Percentiles rank a stretch among this genome's conserved stretches.
Conservation (phyloP, 768 basidiomycete genomes). For the Psilocybe azurescens region DNA sequence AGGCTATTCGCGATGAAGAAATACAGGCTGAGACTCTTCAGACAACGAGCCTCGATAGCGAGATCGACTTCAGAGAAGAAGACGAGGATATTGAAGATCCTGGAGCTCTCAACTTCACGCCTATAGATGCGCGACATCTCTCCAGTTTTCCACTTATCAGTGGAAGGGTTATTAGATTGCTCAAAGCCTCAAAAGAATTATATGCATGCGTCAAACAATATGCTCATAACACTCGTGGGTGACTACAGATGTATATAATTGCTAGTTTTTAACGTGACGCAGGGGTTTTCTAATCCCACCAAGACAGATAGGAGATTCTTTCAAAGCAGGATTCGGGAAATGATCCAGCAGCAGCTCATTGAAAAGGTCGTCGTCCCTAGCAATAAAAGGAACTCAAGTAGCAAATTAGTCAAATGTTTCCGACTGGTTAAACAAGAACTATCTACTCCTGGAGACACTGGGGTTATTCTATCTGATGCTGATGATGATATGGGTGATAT, state of each 20-base stretch:
- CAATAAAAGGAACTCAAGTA: constrained; percentile 50
- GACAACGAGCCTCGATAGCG: constrained; percentile 28
- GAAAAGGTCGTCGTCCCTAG: constrained; percentile 77
- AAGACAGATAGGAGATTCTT: constrained; percentile 87
- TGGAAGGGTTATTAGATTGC: constrained; percentile 70
- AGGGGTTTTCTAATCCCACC: constrained; percentile 81
- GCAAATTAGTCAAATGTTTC: constrained; percentile 65
- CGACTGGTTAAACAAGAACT: constrained; percentile 52
- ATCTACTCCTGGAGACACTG: constrained; percentile 45
- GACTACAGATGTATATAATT: not conserved
- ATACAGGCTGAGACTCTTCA: constrained; percentile 44
- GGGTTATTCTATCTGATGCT: constrained; percentile 41
- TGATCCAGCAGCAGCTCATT: constrained; percentile 74
- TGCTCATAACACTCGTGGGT: constrained; percentile 78
- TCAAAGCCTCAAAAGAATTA: constrained; percentile 72
- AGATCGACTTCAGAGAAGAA: constrained; percentile 35
- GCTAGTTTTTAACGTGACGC: not conserved
- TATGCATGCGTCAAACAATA: constrained; percentile 75
- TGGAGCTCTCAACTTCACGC: constrained; percentile 58
- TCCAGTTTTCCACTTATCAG: constrained; percentile 77
- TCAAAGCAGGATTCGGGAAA: constrained; percentile 71
- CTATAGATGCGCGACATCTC: constrained; percentile 79
- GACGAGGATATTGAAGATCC: constrained; percentile 35
- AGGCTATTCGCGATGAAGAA: constrained; percentile 76
- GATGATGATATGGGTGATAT: constrained; percentile 49